phyloP scores from a whole-genome alignment of 768 basidiomycete species.

The Auricularia sp. region DNA sequence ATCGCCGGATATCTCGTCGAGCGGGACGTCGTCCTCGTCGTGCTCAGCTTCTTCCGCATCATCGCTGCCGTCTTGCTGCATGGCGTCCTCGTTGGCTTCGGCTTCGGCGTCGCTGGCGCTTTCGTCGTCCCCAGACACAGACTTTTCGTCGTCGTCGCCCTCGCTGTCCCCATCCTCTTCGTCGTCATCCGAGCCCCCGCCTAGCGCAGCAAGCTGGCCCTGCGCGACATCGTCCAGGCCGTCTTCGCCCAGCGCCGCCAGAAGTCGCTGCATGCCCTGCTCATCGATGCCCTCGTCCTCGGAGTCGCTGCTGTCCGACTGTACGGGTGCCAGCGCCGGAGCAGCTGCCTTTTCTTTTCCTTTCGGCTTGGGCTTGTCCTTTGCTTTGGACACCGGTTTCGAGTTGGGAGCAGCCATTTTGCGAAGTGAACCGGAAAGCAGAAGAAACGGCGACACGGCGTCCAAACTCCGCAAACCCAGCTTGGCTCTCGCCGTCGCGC shows the following conservation, averaged over 20 bases:
- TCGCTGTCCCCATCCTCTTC: slow-evolving; percentile 20
- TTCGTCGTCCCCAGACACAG: slow-evolving; percentile 22
- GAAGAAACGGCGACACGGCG: not conserved
- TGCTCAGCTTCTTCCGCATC: slow-evolving; percentile 10
- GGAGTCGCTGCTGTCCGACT: slow-evolving; percentile 11
- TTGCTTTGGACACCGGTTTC: too few relatives aligned
- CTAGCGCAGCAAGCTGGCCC: slow-evolving; percentile 39
- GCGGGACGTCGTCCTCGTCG: slow-evolving; percentile 38
- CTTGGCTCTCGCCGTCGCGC: not conserved
- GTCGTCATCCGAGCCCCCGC: slow-evolving; percentile 21
- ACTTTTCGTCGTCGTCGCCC: slow-evolving; percentile 16
- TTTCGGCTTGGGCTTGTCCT: too few relatives aligned
- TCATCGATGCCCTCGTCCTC: slow-evolving; percentile 43
- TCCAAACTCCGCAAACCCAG: not conserved
- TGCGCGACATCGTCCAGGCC: slow-evolving; percentile 56
- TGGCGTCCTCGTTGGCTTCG: slow-evolving; percentile 14
- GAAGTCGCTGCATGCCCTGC: slow-evolving; percentile 46
- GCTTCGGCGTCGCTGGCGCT: slow-evolving; percentile 16
- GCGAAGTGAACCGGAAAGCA: too few relatives aligned
- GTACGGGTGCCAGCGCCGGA: not conserved
- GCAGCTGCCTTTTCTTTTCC: too few relatives aligned
- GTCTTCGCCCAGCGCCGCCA: slow-evolving; percentile 53
- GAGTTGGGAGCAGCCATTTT: too few relatives aligned
- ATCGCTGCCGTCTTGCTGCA: slow-evolving; percentile 12
- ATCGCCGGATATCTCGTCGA: slow-evolving; percentile 51